Evolutionary conservation across 805 yeast genomes (phyloP), one percentile per base, ranked within the genome.

Genomic region (Kluyveromyces siamensis): DNA sequence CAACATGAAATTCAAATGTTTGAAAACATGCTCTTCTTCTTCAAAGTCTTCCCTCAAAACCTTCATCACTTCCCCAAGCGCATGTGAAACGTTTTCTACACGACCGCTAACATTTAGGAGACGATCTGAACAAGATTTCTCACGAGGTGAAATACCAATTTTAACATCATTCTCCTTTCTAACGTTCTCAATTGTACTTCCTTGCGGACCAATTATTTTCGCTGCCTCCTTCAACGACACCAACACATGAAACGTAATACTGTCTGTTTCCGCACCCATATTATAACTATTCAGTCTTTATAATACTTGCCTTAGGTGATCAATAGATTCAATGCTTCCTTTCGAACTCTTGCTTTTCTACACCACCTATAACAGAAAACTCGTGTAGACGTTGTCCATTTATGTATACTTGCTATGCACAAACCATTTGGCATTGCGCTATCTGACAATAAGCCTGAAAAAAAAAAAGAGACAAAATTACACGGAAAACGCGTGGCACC

Each of bases 151-250:
- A 42, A 89, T 87, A 16, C 95, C 96, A 5, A 95, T 95, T 62
- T 84, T 86, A 50, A 89, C 88, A 48, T 77, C 76, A 30, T 91
- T 85, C 50, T 77, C 77, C 45, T 79, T 87, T 55, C 96, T 75
- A 43, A 89, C 79, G 36, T 77, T 74, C 48, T 89, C 84, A 51
- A 89, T 88, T 48, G 83, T 83, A 45, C 75, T 72, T 42, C 96
- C 96, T 54, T 79, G 84, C 55, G 84, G 84, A 47, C 96, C 96
- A 57, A 89, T 89, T 52, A 89, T 79, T 52, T 88, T 85, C 16
- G 96, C 96, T 11, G 95, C 90, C 65, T 89, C 96, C 61, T 83
- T 84, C 48, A 89, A 78, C 2, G 93, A 81, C 17, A 89, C 84
- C 27, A 89, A 73, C 1, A 87, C 76, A 53, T 73, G 62, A 53